These are phyloP conservation scores for Fraxinus floribunda DNA, from an alignment of 305 asterid genomes.

Conservation along the genomic window DNA sequence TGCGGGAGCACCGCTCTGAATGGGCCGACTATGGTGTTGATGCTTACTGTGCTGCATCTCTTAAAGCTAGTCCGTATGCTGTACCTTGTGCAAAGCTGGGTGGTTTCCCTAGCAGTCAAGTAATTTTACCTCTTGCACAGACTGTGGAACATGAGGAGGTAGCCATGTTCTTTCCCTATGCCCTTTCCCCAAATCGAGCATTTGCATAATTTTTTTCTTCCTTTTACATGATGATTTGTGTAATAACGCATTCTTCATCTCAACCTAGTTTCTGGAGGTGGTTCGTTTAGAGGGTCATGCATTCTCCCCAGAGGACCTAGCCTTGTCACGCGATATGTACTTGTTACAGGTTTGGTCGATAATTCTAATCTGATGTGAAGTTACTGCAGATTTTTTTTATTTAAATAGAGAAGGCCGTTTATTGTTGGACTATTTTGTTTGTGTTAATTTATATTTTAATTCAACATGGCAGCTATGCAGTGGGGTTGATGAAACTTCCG, in stretches of 20 bases:
- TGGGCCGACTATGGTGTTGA: constrained; percentile 98
- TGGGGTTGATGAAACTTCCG: constrained; percentile 77
- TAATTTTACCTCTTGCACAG: constrained; percentile 86
- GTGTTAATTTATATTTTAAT: background rate
- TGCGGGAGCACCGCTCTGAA: constrained; percentile 94
- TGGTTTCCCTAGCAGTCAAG: constrained; percentile 83
- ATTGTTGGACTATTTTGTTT: background rate
- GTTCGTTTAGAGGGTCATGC: constrained; percentile 94
- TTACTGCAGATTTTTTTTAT: background rate
- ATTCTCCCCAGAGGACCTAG: constrained; percentile 79
- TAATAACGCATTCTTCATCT: background rate
- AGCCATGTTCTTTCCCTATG: constrained; percentile 7
- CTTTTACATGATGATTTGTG: background rate
- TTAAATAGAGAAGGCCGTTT: background rate
- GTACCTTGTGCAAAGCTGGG: constrained; percentile 78
- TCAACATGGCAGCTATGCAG: constrained; percentile 66
- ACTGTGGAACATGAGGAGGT: constrained; percentile 95
- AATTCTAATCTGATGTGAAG: background rate
- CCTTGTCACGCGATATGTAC: constrained; percentile 86
- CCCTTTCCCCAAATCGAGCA: background rate
- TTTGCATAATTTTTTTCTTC: background rate
- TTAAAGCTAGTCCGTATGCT: constrained; percentile 76
- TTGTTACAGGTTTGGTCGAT: constrained; percentile 61
- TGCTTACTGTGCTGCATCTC: constrained; percentile 84
- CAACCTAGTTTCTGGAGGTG: constrained; percentile 74